Percentiles rank a stretch among this genome's conserved stretches.
Conservation (phyloP, 345 rosid species). For the Pugionium dolabratum region DNA sequence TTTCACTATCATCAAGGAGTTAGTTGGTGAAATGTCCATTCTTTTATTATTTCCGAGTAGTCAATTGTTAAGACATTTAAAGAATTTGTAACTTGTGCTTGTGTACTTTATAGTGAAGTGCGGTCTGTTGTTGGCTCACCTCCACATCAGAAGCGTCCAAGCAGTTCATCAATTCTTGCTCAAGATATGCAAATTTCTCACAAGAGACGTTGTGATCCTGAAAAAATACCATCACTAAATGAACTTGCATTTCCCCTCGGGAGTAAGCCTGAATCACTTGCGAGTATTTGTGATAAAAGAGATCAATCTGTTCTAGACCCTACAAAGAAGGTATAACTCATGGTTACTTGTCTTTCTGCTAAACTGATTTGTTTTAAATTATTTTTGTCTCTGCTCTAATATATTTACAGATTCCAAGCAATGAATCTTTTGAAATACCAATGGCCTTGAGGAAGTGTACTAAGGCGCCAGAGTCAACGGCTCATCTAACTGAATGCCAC, state of each 20-base stretch:
- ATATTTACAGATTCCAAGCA: slow-evolving; percentile 38
- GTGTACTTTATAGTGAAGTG: slow-evolving; percentile 53
- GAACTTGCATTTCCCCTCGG: slow-evolving; percentile 37
- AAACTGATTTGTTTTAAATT: slow-evolving; percentile 22
- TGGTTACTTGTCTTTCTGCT: slow-evolving; percentile 18
- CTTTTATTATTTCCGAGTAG: background rate
- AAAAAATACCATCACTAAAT: slow-evolving; percentile 36
- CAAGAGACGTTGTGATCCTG: slow-evolving; percentile 51
- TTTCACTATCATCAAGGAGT: slow-evolving; percentile 9
- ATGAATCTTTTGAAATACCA: slow-evolving; percentile 42
- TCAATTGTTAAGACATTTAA: slow-evolving; percentile 11
- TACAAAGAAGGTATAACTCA: slow-evolving; percentile 50
- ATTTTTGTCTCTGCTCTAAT: slow-evolving; percentile 16
- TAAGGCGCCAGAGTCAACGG: slow-evolving; percentile 43
- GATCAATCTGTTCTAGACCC: slow-evolving; percentile 33
- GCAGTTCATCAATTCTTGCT: slow-evolving; percentile 47
- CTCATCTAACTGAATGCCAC: slow-evolving; percentile 44
- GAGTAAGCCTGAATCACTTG: slow-evolving; percentile 46
- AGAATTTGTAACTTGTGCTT: slow-evolving; percentile 20
- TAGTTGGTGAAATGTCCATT: slow-evolving; percentile 12
- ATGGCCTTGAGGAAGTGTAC: slow-evolving; percentile 66
- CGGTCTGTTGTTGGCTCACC: slow-evolving; percentile 51
- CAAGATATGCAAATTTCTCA: slow-evolving; percentile 47
- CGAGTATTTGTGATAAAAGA: slow-evolving; percentile 42
- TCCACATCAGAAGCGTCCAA: slow-evolving; percentile 55